phyloP scores from a whole-genome alignment of 2,329 filamentous ascomycete species.

The Fusarium aywerte region DNA sequence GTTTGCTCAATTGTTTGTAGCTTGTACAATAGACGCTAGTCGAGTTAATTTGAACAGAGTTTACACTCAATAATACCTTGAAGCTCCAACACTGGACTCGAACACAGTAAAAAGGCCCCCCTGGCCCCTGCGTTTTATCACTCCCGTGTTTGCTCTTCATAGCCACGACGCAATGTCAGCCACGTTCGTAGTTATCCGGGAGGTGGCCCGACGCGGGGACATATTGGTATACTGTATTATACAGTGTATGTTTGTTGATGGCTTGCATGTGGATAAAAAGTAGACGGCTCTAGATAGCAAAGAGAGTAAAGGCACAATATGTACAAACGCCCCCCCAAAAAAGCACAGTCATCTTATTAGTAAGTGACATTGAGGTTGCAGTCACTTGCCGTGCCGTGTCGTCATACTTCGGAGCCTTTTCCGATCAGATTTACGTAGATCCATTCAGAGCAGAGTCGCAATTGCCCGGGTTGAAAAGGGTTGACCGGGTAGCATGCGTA shows the following conservation, averaged over 20 bases:
- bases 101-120: neutral
- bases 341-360: neutral
- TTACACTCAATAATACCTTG: neutral
- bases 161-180: neutral
- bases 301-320: neutral
- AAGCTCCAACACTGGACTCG: no score
- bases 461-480: neutral
- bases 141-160: neutral
- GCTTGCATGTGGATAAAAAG: neutral
- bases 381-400: constrained; percentile 14
- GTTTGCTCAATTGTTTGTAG: neutral
- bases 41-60: constrained; percentile 11
- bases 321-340: no score
- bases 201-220: neutral
- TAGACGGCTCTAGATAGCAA: neutral
- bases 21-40: neutral
- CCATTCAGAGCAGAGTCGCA: neutral
- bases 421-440: neutral
- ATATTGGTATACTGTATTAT: neutral
- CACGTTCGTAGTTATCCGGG: neutral
- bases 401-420: neutral
- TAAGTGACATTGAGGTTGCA: neutral
- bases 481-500: neutral
- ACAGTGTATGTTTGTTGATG: neutral
- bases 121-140: neutral